phyloP scores from a whole-genome alignment of 371 early-diverging fungal genomes.

The Choanephora cucurbitarum region DNA sequence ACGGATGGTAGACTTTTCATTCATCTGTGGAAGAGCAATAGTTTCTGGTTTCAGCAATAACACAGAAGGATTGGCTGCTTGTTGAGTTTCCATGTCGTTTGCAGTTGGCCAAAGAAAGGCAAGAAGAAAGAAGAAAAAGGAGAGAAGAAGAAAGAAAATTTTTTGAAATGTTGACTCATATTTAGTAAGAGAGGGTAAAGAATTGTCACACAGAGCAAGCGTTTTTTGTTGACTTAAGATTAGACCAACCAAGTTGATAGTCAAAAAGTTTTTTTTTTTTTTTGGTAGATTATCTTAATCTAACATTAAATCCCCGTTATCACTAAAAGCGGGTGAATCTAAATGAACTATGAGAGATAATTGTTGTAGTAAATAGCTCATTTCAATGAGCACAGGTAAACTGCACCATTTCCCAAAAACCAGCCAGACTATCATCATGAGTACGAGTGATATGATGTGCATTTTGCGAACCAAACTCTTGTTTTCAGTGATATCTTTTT shows the following conservation, averaged over 20 bases:
- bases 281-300: neutral
- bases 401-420: too few relatives aligned
- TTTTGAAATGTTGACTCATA: neutral
- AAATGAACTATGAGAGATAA: too few relatives aligned
- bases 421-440: too few relatives aligned
- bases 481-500: too few relatives aligned
- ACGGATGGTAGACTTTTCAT: slow-evolving; percentile 17
- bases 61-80: slow-evolving; percentile 2
- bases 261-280: neutral
- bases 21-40: neutral
- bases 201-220: neutral
- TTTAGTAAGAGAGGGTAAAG: neutral
- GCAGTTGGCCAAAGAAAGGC: neutral
- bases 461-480: too few relatives aligned
- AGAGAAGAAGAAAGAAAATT: neutral
- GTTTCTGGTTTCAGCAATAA: slow-evolving; percentile 8
- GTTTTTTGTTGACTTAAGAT: neutral
- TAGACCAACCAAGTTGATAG: too few relatives aligned
- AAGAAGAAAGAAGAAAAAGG: neutral
- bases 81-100: slow-evolving; percentile 21
- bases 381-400: too few relatives aligned
- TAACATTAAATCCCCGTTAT: neutral
- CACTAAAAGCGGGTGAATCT: too few relatives aligned
- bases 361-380: too few relatives aligned
- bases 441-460: too few relatives aligned